phyloP scores from a whole-genome alignment of 768 basidiomycete genomes.

The Pluteus cervinus region DNA sequence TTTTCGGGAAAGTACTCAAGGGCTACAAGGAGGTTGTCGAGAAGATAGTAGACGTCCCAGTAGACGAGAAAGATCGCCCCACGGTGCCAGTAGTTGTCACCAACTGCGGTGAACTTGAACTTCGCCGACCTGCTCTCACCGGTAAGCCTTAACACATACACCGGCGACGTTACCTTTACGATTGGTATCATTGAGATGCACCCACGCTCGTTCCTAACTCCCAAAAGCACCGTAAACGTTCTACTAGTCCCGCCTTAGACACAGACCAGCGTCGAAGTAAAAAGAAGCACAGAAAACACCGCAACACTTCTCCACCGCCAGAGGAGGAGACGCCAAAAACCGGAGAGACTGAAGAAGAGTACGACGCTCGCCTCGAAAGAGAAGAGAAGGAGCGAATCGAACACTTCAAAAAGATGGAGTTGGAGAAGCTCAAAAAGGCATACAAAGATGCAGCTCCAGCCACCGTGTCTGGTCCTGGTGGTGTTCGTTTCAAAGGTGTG shows the following conservation, averaged over 20 bases:
- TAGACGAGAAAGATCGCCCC: conserved; percentile 75
- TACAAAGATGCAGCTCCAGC: conserved; percentile 25
- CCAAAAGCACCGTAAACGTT: conserved; percentile 9
- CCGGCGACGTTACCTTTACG: too few relatives aligned
- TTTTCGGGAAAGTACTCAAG: conserved; percentile 48
- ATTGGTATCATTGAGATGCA: too few relatives aligned
- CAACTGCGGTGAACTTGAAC: conserved; percentile 83
- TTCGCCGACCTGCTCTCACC: too few relatives aligned
- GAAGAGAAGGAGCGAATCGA: conserved; percentile 59
- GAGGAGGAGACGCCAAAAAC: neutral
- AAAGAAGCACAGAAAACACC: conserved; percentile 8
- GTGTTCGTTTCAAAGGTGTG: conserved; percentile 63
- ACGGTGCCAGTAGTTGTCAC: conserved; percentile 57
- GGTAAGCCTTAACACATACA: too few relatives aligned
- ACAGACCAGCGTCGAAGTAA: conserved; percentile 14
- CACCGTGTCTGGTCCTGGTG: too few relatives aligned
- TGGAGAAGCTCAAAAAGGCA: conserved; percentile 40
- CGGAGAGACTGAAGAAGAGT: conserved; percentile 70
- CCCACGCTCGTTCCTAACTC: conserved; percentile 10
- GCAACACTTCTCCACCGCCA: neutral
- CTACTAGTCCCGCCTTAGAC: conserved; percentile 14
- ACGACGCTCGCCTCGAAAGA: conserved; percentile 60
- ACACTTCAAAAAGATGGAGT: conserved; percentile 36
- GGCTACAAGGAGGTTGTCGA: conserved; percentile 57
- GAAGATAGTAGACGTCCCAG: conserved; percentile 55